Conservation (phyloP, 305 asterid genomes). For the Rubia tinctorum region DNA sequence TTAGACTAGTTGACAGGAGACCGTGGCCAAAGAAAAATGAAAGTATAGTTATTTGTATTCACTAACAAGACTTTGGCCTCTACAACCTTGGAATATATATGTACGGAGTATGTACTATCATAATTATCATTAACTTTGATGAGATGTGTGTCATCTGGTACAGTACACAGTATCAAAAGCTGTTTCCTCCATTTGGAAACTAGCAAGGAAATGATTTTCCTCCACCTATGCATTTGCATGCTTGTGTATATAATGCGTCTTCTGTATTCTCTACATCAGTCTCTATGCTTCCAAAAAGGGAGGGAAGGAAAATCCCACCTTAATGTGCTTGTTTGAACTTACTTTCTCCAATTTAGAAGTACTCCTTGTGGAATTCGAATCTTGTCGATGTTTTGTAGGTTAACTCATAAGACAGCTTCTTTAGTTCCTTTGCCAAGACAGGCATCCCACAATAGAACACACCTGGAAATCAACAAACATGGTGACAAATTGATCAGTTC, state of each 20-base stretch:
- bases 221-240: slow-evolving; percentile 37
- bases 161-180: slow-evolving; percentile 5
- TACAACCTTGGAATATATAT: too few species aligned
- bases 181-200: slow-evolving; percentile 15
- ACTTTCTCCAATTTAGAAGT: slow-evolving; percentile 41
- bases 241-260: slow-evolving; percentile 12
- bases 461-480: slow-evolving; percentile 40
- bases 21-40: too few species aligned
- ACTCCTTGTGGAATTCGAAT: slow-evolving; percentile 88
- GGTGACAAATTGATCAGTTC: neutral
- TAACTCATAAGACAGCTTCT: slow-evolving; percentile 68
- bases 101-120: neutral
- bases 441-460: slow-evolving; percentile 93
- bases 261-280: slow-evolving; percentile 21
- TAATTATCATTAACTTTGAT: neutral
- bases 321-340: slow-evolving; percentile 1
- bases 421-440: slow-evolving; percentile 79
- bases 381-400: slow-evolving; percentile 82
- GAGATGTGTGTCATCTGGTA: neutral
- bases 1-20: too few species aligned
- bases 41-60: too few species aligned
- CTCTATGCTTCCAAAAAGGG: slow-evolving; percentile 40
- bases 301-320: neutral
- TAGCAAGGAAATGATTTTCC: slow-evolving; percentile 24
- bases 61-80: too few species aligned